These are phyloP conservation scores for Raffaelea albimanens DNA, from an alignment of 2,329 filamentous ascomycete genomes.

Conservation along the genomic window DNA sequence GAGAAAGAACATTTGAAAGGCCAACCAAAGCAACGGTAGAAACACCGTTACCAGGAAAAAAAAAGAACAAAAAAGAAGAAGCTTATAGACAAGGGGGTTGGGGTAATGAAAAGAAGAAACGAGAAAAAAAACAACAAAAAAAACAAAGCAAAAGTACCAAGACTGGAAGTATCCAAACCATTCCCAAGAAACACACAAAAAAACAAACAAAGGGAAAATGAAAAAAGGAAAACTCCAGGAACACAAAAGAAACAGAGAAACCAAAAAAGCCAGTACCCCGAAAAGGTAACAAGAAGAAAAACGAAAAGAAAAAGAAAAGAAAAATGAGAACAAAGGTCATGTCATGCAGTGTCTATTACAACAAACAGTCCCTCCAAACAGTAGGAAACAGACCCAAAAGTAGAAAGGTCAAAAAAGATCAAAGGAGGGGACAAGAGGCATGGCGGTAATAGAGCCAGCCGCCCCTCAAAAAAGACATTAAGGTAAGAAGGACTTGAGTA, in stretches of 20 bases:
- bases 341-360: no score
- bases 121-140: conserved; percentile 1
- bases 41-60: background rate
- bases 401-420: background rate
- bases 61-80: background rate
- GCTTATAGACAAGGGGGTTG: background rate
- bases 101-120: background rate
- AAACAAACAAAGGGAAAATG: background rate
- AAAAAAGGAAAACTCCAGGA: background rate
- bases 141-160: background rate
- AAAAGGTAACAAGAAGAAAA: no score
- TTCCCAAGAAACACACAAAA: background rate
- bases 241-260: background rate
- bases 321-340: background rate
- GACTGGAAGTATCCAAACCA: no score
- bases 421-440: background rate
- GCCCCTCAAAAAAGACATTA: no score
- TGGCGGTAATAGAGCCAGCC: background rate
- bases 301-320: background rate
- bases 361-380: no score
- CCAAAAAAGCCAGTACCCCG: no score
- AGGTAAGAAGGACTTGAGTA: no score
- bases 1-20: background rate
- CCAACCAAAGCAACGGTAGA: background rate
- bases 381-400: no score